Conservation (phyloP, 768 basidiomycete species). For the Suillus subluteus region DNA sequence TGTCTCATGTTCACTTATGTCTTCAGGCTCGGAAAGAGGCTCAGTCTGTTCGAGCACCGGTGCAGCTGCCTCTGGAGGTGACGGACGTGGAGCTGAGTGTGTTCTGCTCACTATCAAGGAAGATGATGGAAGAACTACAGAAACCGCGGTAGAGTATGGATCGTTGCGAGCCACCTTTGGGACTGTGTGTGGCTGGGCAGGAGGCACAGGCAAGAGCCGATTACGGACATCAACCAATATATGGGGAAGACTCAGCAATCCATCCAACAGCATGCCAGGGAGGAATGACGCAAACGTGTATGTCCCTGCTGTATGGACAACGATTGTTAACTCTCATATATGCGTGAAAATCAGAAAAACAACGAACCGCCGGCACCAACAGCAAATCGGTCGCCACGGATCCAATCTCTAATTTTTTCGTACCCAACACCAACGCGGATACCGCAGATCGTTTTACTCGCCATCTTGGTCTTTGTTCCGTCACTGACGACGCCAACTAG, state of each 20-base stretch:
- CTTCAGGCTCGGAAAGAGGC: conserved; percentile 14
- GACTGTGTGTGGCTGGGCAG: conserved; percentile 38
- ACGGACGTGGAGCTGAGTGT: neutral
- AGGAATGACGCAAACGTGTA: conserved; percentile 73
- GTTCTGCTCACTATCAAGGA: conserved; percentile 8
- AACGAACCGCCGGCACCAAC: conserved; percentile 80
- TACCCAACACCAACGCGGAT: conserved; percentile 45
- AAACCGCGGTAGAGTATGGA: conserved; percentile 10
- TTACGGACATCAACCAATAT: conserved; percentile 65
- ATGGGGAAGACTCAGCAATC: conserved; percentile 67
- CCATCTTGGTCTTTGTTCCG: conserved; percentile 45
- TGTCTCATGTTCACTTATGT: conserved; percentile 39
- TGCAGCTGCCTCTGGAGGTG: conserved; percentile 2
- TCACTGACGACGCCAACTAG: conserved; percentile 63
- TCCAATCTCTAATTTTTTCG: conserved; percentile 52
- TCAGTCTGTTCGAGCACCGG: conserved; percentile 15
- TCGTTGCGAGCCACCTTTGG: conserved; percentile 22
- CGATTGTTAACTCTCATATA: conserved; percentile 14
- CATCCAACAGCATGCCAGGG: conserved; percentile 65
- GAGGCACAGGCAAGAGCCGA: conserved; percentile 55
- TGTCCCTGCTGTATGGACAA: conserved; percentile 55
- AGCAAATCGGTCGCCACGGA: conserved; percentile 69
- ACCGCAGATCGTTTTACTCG: conserved; percentile 45
- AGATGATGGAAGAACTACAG: neutral
- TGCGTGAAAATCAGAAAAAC: neutral